Evolutionary conservation across 2,329 filamentous ascomycete species (phyloP).

Genomic region (Dactylellina sp.): DNA sequence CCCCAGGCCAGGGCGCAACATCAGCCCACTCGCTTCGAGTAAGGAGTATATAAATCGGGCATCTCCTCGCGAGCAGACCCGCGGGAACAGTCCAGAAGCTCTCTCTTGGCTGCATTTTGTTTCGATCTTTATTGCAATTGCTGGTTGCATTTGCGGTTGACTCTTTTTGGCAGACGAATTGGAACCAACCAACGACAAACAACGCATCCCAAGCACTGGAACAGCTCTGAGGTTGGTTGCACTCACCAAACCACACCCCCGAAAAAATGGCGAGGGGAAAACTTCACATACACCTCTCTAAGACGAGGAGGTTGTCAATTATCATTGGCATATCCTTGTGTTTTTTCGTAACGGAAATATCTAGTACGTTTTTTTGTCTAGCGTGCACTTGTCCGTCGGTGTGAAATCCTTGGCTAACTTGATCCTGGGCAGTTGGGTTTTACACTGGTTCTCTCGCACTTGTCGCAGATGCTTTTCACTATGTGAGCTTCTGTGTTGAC

Average conservation of each 20-base stretch:
- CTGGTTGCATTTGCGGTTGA: too few relatives aligned
- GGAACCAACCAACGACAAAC: constrained; percentile 24
- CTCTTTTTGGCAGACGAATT: constrained; percentile 12
- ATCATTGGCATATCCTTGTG: constrained; percentile 66
- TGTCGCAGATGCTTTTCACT: constrained; percentile 82
- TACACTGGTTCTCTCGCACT: constrained; percentile 78
- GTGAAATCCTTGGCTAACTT: constrained; percentile 15
- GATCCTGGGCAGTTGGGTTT: constrained; percentile 70
- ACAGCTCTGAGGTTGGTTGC: not conserved
- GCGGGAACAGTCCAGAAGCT: not conserved
- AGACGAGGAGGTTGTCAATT: constrained; percentile 59
- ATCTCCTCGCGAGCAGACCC: constrained; percentile 17
- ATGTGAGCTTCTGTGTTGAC: constrained; percentile 67
- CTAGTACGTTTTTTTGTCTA: constrained; percentile 61
- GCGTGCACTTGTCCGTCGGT: not conserved
- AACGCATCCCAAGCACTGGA: constrained; percentile 2
- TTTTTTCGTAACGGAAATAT: constrained; percentile 67
- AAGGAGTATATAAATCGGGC: constrained; percentile 23
- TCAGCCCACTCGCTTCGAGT: not conserved
- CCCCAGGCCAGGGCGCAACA: not conserved
- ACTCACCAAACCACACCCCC: constrained; percentile 4
- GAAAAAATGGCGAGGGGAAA: constrained; percentile 24
- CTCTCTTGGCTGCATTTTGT: constrained; percentile 8
- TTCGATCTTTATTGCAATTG: not conserved
- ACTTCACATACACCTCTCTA: constrained; percentile 45